Evolutionary conservation across 129 eudicot genomes (phyloP), one percentile per base, ranked within the genome.

Genomic region (Pseudognaphalium luteoalbum): DNA sequence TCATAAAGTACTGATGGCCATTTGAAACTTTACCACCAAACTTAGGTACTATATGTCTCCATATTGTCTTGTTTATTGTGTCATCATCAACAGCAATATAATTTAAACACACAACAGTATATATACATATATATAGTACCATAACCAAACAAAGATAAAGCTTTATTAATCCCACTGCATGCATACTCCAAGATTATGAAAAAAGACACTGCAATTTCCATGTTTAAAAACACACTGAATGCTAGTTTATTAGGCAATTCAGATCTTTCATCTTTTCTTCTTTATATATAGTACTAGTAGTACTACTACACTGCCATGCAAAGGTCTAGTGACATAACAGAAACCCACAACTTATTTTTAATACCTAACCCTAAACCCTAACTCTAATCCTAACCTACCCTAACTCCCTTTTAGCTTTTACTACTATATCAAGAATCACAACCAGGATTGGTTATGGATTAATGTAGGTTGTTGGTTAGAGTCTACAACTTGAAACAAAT

Each of bases 221-320:
- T 80, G 75, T 25, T 52, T n/a, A 80, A 78, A 80, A 72, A 80
- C 75, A 80, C 32, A 80, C 83, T 66, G 75, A 80, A 80, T 80
- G 65, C 79, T 66, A 80, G 83, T 58, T 73, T 80, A 80, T 73
- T 80, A 73, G 70, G 79, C 83, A 80, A 80, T 73, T 80, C 83
- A 80, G 83, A 74, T 80, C 83, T 80, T 80, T 80, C 79, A 80
- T 73, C 70, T 73, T 80, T 14, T 47, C 54, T 47, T 80, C 70
- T 66, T 57, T 66, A 73, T 73, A 74, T 80, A 57, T 66, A 80
- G 79, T 80, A 80, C 74, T 47, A 47, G 5, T 47, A 51, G 19
- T 51, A 63, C 33, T 64, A 65, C 67, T 69, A 10, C 67, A 61
- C 67, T 79, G 75, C 75, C 72, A 73, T 80, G 83, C 75, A 78